Evolutionary conservation across 345 rosid genomes (phyloP).

Genomic region (Brassica napus): DNA sequence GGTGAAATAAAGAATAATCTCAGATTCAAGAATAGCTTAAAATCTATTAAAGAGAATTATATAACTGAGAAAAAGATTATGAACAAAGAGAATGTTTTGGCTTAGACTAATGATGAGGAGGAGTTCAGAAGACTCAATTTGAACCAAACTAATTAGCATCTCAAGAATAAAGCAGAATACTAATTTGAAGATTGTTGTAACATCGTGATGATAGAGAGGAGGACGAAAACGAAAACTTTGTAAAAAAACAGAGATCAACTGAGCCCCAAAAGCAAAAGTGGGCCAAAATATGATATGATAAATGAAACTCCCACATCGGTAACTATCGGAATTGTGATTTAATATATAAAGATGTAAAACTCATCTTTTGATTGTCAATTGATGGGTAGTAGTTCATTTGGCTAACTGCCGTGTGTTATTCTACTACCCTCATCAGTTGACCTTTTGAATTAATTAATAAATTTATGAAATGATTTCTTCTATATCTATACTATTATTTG

Average conservation of each 20-base stretch:
- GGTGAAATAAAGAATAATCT: background rate
- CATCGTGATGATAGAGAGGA: background rate
- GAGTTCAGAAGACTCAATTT: background rate
- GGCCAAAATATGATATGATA: background rate
- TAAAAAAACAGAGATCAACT: no score
- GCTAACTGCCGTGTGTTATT: background rate
- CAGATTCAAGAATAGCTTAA: background rate
- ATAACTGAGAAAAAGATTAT: background rate
- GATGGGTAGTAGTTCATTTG: background rate
- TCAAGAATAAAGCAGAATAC: background rate
- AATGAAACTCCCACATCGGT: background rate
- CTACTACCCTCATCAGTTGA: background rate
- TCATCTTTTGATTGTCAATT: background rate
- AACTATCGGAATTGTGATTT: background rate
- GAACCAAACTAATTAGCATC: background rate
- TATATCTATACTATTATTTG: no score
- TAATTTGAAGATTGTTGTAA: no score
- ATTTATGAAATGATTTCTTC: background rate
- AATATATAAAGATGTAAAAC: background rate
- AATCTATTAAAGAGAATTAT: background rate
- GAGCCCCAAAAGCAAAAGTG: background rate
- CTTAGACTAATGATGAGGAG: background rate
- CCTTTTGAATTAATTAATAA: background rate
- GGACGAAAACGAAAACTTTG: no score
- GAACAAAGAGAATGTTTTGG: background rate